A percentile compares a stretch with the other conserved stretches of the same genome.
Conservation (phyloP, 2,329 filamentous ascomycete genomes). For the Sporothrix humicola region DNA sequence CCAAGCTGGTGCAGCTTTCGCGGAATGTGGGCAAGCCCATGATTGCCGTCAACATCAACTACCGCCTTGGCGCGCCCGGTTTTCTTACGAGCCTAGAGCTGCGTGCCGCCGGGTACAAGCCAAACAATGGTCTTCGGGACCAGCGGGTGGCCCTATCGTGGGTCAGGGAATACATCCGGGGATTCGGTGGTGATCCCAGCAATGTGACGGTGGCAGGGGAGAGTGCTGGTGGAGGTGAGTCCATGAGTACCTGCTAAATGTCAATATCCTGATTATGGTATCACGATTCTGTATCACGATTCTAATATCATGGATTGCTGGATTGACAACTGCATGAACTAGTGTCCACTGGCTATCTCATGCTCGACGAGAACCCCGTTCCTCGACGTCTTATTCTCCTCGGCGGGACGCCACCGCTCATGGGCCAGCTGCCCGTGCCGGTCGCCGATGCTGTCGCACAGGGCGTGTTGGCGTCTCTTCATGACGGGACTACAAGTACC, state of each 20-base stretch:
- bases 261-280: too few relatives aligned
- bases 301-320: too few relatives aligned
- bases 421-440: not conserved
- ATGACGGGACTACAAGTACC: not conserved
- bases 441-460: not conserved
- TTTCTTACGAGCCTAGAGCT: not conserved
- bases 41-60: not conserved
- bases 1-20: not conserved
- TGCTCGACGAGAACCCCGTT: not conserved
- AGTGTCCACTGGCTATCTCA: not conserved
- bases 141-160: not conserved
- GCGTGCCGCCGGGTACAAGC: not conserved
- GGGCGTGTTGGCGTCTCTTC: not conserved
- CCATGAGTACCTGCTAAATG: not conserved
- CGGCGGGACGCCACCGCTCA: not conserved
- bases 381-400: not conserved
- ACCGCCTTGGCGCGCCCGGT: not conserved
- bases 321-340: too few relatives aligned
- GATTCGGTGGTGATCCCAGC: not conserved
- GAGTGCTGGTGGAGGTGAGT: not conserved
- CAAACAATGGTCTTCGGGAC: not conserved
- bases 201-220: not conserved
- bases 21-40: not conserved
- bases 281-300: too few relatives aligned
- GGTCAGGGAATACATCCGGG: not conserved